Percentiles rank a stretch among this genome's conserved stretches.
phyloP scores from a whole-genome alignment of 495 filamentous ascomycete genomes.

The Penicillium bialowiezense region DNA sequence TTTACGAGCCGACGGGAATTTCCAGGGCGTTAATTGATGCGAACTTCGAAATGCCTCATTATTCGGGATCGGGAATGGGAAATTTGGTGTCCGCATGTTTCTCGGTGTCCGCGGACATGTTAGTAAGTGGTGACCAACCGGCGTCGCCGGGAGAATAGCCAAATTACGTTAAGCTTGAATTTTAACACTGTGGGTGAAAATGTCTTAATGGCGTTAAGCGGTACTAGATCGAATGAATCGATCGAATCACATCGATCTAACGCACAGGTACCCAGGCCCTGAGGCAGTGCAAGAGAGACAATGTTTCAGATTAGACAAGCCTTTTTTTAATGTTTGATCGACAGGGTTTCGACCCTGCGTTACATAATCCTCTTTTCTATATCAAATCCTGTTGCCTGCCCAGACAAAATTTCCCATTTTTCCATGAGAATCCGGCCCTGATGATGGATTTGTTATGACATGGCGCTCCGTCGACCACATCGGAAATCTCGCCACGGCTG shows the following conservation, averaged over 20 bases:
- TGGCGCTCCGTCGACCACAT: slow-evolving; percentile 35
- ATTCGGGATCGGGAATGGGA: too few relatives aligned
- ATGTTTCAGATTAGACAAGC: slow-evolving; percentile 21
- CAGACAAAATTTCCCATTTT: neutral
- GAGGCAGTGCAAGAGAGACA: slow-evolving; percentile 20
- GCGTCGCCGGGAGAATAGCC: neutral
- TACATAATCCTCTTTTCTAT: slow-evolving; percentile 12
- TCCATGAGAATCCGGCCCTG: neutral
- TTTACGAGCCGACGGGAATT: neutral
- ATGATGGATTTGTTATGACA: slow-evolving; percentile 16
- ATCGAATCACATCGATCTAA: neutral
- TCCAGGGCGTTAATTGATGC: too few relatives aligned
- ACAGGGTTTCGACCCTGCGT: slow-evolving; percentile 28
- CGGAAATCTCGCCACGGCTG: slow-evolving; percentile 36
- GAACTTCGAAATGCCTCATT: too few relatives aligned
- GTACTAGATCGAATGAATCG: neutral
- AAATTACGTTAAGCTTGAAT: neutral
- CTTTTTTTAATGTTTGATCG: slow-evolving; percentile 27
- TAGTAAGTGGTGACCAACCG: too few relatives aligned
- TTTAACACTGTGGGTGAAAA: neutral
- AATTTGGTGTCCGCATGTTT: too few relatives aligned
- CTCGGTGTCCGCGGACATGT: too few relatives aligned
- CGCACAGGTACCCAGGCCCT: neutral
- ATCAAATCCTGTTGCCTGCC: slow-evolving; percentile 25
- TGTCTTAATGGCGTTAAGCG: neutral